Conservation (phyloP, 345 rosid species). For the Sisymbrium altissimum region DNA sequence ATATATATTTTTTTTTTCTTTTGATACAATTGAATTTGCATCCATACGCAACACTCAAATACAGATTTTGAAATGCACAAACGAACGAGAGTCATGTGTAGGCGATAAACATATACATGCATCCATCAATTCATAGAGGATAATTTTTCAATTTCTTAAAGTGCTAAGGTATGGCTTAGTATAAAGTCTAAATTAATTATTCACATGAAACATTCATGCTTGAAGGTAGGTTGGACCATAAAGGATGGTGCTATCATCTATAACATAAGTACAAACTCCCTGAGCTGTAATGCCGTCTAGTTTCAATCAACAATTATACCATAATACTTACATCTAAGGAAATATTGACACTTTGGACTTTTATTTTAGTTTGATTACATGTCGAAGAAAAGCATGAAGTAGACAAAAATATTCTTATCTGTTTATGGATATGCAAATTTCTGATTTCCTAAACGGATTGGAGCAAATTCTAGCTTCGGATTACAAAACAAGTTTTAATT, state of each 20-base stretch:
- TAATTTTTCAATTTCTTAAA: neutral
- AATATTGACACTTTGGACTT: neutral
- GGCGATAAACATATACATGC: neutral
- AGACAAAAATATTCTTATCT: neutral
- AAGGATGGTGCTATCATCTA: constrained; percentile 8
- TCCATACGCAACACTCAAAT: neutral
- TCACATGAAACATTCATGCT: constrained; percentile 1
- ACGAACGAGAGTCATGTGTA: no score
- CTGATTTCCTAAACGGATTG: neutral
- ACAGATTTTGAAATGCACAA: no score
- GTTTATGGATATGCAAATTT: neutral
- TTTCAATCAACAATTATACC: constrained; percentile 12
- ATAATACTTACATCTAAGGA: neutral
- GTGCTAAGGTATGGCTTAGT: neutral
- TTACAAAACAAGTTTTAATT: neutral
- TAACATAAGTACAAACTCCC: constrained; percentile 11
- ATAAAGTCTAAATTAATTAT: neutral
- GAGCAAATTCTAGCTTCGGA: neutral
- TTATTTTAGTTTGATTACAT: neutral
- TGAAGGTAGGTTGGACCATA: constrained; percentile 7
- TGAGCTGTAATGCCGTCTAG: constrained; percentile 27
- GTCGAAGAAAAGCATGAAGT: neutral
- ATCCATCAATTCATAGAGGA: constrained; percentile 5
- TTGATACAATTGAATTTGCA: neutral
- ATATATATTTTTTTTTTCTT: no score